Conservation (phyloP, 78 protist species). For the Dictyostelium brefeldianum region DNA sequence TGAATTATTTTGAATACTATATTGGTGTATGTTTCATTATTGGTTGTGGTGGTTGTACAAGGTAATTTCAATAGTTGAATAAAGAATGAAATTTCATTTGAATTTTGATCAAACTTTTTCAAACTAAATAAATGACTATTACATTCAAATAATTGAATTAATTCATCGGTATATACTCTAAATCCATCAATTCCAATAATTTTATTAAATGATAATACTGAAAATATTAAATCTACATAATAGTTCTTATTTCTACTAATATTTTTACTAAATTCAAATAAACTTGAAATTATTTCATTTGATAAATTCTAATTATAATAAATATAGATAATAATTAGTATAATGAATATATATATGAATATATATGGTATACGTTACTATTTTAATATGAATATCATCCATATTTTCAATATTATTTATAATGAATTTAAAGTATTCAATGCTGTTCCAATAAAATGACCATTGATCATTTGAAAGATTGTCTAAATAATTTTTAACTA, state of each 20-base stretch:
- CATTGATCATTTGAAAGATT: background rate
- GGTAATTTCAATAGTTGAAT: background rate
- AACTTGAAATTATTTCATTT: background rate
- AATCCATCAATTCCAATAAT: background rate
- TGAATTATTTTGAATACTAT: background rate
- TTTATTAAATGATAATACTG: constrained; percentile 4
- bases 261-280: background rate
- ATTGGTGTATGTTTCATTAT: too few species aligned
- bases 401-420: background rate
- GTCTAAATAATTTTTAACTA: background rate
- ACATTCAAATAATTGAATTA: background rate
- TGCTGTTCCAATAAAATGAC: background rate
- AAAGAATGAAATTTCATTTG: background rate
- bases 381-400: background rate
- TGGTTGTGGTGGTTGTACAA: too few species aligned
- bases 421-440: background rate
- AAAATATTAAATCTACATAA: background rate
- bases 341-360: too few species aligned
- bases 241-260: background rate
- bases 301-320: background rate
- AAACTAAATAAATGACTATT: background rate
- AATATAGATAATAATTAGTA: too few species aligned
- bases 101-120: background rate
- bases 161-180: background rate
- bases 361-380: background rate